Base-by-base conservation (phyloP, 2,329 filamentous ascomycete genomes). In the Phialocephala subalpina region DNA sequence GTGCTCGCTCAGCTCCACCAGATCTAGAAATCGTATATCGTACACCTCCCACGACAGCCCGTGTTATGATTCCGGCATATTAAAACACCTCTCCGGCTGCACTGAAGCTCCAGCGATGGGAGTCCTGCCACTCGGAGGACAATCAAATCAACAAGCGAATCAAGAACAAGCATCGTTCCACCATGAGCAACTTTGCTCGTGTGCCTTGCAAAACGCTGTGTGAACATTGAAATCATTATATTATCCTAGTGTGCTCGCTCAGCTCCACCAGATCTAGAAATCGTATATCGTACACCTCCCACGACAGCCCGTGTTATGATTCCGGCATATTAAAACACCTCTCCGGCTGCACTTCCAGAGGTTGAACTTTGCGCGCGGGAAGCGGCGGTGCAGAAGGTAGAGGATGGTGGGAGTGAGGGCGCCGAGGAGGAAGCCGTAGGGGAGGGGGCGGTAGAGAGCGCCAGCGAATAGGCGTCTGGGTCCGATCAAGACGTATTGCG, bases 331-430 rank as follows among this genome's bases (percentile, higher is more conserved):
- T 84, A 79, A 89, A 89, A 73, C 87, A 89, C 62, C 86, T 80
- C 76, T 89, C 87, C 52, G 84, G 3, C 86, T 89, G 22, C 84
- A 82, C 71, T 89, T 90, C 82, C 82, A 87, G 20, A 89, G 80
- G 35, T 86, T 82, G 70, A 86, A 73, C 60, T 74, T 85, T 16
- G 81, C 79, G 1, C 78, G 78, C 0, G 86, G 87, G 70, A 88
- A 87, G 18, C 77, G 71, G 6, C 80, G 80, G 71, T 89, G 84
- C 9, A 88, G 79, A 0, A 78, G 66, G 70, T 82, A 89, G 22
- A 89, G 75, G 5, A 84, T 25, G 1, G 81, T 58, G 0, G 85
- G 85, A 0, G 78, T 76, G 12, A 76, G 61, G 1, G 82, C 82
- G 7, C 85, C 85, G 49, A 83, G 78, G 8, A 87, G 76, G 74